Evolutionary conservation across 805 yeast species (phyloP).

Genomic region (Wickerhamiella sergipiensis): DNA sequence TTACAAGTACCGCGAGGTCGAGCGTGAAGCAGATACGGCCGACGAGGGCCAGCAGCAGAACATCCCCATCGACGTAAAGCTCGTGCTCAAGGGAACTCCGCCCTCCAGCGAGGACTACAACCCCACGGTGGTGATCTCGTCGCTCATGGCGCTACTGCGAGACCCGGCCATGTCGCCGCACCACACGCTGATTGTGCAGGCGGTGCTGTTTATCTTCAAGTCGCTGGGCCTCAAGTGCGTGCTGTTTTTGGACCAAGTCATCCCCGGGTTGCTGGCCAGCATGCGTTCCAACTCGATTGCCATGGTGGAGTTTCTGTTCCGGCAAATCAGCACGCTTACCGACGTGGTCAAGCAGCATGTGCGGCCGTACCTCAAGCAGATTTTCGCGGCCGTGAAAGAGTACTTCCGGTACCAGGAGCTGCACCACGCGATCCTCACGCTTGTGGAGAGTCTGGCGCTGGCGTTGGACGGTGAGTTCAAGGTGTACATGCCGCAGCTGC

Average conservation of each 20-base stretch:
- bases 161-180: conserved; percentile 77
- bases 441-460: conserved; percentile 70
- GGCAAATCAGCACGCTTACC: conserved; percentile 70
- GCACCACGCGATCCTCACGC: conserved; percentile 64
- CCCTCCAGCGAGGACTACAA: conserved; percentile 85
- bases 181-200: conserved; percentile 87
- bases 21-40: conserved; percentile 43
- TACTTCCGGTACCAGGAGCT: conserved; percentile 50
- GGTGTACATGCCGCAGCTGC: conserved; percentile 59
- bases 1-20: conserved; percentile 84
- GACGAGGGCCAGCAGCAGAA: conserved; percentile 54
- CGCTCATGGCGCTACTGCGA: conserved; percentile 66
- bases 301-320: conserved; percentile 75
- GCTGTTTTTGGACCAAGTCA: conserved; percentile 72
- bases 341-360: conserved; percentile 81
- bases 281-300: conserved; percentile 62
- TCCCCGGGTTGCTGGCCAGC: conserved; percentile 76
- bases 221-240: conserved; percentile 81
- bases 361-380: conserved; percentile 62
- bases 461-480: conserved; percentile 91
- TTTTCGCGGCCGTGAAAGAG: conserved; percentile 62
- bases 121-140: conserved; percentile 86
- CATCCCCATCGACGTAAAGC: conserved; percentile 79
- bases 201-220: conserved; percentile 81
- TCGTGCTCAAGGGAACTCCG: conserved; percentile 85